phyloP scores from a whole-genome alignment of 495 filamentous ascomycete genomes.

The Collariella sp. region DNA sequence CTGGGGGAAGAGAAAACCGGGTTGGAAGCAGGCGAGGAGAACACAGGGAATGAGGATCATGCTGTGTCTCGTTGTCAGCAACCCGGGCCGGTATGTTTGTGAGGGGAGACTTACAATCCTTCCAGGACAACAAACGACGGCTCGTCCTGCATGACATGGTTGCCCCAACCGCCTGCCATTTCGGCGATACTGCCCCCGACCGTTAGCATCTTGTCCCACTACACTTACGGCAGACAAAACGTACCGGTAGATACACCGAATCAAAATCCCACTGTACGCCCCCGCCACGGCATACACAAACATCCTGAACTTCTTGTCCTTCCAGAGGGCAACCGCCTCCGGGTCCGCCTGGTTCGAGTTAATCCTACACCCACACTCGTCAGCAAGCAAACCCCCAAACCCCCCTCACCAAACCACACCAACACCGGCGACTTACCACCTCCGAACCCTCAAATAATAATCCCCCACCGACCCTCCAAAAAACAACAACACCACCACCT shows the following conservation, averaged over 20 bases:
- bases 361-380: slow-evolving; percentile 4
- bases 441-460: slow-evolving; percentile 41
- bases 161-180: slow-evolving; percentile 63
- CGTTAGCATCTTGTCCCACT: background rate
- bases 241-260: slow-evolving; percentile 60
- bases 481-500: slow-evolving; percentile 54
- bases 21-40: slow-evolving; percentile 30
- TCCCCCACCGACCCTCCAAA: slow-evolving; percentile 47
- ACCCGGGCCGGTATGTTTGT: background rate
- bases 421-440: slow-evolving; percentile 13
- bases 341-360: slow-evolving; percentile 18
- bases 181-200: slow-evolving; percentile 44
- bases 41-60: slow-evolving; percentile 30
- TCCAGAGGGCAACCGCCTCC: slow-evolving; percentile 27
- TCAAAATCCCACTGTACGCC: slow-evolving; percentile 53
- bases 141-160: slow-evolving; percentile 58
- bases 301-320: slow-evolving; percentile 38
- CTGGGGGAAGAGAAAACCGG: slow-evolving; percentile 33
- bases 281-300: slow-evolving; percentile 45
- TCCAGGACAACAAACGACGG: slow-evolving; percentile 55
- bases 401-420: background rate
- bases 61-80: slow-evolving; percentile 19
- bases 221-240: background rate
- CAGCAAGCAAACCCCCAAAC: slow-evolving; percentile 11
- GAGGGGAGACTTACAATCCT: slow-evolving; percentile 26